Base-by-base conservation (phyloP, 148 eudicot species). In the Dianthus caryophyllus region DNA sequence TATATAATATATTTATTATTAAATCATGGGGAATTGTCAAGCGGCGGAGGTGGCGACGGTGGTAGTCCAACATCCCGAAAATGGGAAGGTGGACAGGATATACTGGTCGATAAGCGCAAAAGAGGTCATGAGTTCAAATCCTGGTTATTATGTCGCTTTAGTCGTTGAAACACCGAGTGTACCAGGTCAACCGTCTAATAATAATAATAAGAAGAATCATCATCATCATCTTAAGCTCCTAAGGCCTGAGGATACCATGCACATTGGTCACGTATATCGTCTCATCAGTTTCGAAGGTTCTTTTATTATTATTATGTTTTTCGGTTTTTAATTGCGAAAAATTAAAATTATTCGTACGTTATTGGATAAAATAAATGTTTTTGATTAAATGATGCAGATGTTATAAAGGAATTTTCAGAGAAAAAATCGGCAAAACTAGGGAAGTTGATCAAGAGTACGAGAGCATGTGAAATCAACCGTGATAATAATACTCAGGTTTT, bases 1-100 rank as follows among this genome's bases (percentile, higher is more conserved):
- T n/a, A n/a, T n/a, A n/a, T n/a, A n/a, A n/a, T n/a, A n/a, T n/a
- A n/a, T n/a, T n/a, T n/a, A n/a, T 22, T 15, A 29, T n/a, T 5
- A 18, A 44, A 1, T n/a, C n/a, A 90, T 85, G 97, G 97, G 97
- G 69, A 90, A 90, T 68, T 88, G 95, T 62, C 95, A 90, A 29
- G 87, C 95, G 58, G 86, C 88, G 6, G 91, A 85, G 70, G 84
- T 80, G 31, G 87, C 87, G 57, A 64, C 85, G 22, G 94, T 84
- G 80, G 73, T 84, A 76, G 75, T 90, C 30, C 87, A 79, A 55
- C 94, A 87, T 51, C 87, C 86, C 0, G 76, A 68, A 22, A 64
- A 74, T 15, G 84, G 72, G 27, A 85, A 72, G 53, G 77, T 83
- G 5, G 83, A 88, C 30, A 77, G 84, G 71, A 52, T 84, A 31